These are phyloP conservation scores for Cercospora sp. DNA, from an alignment of 2,329 filamentous ascomycete species.

Conservation along the genomic window DNA sequence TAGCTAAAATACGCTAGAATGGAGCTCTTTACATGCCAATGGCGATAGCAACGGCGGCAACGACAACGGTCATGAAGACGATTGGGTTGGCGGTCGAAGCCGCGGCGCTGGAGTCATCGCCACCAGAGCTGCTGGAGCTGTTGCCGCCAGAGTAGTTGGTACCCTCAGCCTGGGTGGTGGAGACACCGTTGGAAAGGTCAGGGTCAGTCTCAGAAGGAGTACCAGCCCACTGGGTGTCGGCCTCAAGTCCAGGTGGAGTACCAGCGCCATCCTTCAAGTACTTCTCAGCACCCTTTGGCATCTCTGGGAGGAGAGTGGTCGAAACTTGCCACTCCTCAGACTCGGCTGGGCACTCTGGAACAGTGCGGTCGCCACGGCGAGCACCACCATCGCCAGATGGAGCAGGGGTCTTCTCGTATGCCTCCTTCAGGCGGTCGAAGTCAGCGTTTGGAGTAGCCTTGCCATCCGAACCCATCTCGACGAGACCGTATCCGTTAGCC, in stretches of 20 bases:
- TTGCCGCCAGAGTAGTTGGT: conserved; percentile 20
- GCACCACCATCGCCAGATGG: conserved; percentile 61
- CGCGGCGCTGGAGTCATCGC: conserved; percentile 27
- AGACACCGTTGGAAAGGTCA: conserved; percentile 40
- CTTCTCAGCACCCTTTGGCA: conserved; percentile 56
- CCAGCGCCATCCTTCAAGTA: conserved; percentile 61
- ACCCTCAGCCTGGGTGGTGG: conserved; percentile 25
- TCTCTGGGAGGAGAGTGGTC: conserved; percentile 54
- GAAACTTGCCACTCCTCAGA: conserved; percentile 58
- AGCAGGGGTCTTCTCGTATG: conserved; percentile 52
- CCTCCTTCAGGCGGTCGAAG: conserved; percentile 59
- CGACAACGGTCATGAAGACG: conserved; percentile 13
- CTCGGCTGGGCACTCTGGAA: conserved; percentile 57
- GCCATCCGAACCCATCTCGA: conserved; percentile 58
- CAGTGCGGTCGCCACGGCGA: conserved; percentile 50
- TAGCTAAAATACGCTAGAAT: background rate
- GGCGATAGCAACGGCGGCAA: conserved; percentile 4
- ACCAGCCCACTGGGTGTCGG: conserved; percentile 49
- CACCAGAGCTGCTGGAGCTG: conserved; percentile 27
- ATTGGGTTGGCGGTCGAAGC: conserved; percentile 33
- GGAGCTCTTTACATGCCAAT: conserved; percentile 6
- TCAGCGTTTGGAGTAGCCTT: conserved; percentile 61
- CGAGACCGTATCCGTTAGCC: conserved; percentile 76
- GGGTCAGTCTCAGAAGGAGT: conserved; percentile 51
- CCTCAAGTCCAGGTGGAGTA: conserved; percentile 54